phyloP scores from a whole-genome alignment of 208 protist species.

The Leishmania arabica region DNA sequence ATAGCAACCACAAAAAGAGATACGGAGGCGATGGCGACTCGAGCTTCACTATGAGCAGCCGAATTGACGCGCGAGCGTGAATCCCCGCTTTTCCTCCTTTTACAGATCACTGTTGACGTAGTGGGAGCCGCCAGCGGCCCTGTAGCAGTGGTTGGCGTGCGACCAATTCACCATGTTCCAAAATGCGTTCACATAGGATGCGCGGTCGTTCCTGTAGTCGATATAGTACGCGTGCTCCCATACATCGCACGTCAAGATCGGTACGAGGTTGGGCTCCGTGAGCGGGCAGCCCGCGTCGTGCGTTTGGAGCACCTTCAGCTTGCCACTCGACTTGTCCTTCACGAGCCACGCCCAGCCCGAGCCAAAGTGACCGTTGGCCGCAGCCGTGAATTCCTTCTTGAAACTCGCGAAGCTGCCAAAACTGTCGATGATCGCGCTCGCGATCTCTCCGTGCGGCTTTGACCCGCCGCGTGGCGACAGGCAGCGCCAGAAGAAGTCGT shows the following conservation, averaged over 20 bases:
- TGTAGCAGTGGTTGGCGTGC: slow-evolving; percentile 24
- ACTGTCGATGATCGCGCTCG: slow-evolving; percentile 66
- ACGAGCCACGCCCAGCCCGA: slow-evolving; percentile 96
- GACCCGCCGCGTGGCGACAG: slow-evolving; percentile 69
- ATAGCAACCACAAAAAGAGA: background rate
- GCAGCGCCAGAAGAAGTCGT: slow-evolving; percentile 95
- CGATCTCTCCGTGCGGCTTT: slow-evolving; percentile 59
- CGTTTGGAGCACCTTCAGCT: slow-evolving; percentile 83
- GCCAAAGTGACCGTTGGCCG: slow-evolving; percentile 91
- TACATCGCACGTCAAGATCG: slow-evolving; percentile 92
- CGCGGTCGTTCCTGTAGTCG: slow-evolving; percentile 93
- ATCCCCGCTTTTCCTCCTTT: background rate
- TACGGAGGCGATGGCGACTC: background rate
- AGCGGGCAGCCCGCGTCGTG: slow-evolving; percentile 87
- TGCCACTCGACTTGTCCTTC: slow-evolving; percentile 76
- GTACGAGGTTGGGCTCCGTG: slow-evolving; percentile 62
- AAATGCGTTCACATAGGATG: slow-evolving; percentile 89
- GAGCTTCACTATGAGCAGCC: background rate
- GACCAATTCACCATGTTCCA: slow-evolving; percentile 78
- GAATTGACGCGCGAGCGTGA: background rate
- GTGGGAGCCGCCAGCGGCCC: slow-evolving; percentile 7
- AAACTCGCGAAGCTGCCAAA: slow-evolving; percentile 92
- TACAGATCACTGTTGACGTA: slow-evolving; percentile 29
- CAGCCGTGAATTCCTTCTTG: slow-evolving; percentile 92
- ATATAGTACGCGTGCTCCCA: slow-evolving; percentile 97